A percentile compares a stretch with the other conserved stretches of the same genome.
phyloP scores from a whole-genome alignment of 2,329 filamentous ascomycete genomes.

The Stagonosporopsis vannaccii region DNA sequence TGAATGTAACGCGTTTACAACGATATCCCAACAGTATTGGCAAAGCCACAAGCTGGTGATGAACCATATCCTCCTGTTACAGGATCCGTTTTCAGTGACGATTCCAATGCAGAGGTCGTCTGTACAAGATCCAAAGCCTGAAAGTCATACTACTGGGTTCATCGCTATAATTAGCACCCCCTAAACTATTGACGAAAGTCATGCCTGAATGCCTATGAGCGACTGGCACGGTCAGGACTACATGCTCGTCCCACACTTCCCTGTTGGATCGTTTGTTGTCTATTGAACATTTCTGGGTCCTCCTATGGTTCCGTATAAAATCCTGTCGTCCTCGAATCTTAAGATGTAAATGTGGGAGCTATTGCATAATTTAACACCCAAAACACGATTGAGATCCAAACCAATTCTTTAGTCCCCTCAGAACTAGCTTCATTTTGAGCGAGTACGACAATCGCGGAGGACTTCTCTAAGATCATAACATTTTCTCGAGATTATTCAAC shows the following conservation, averaged over 20 bases:
- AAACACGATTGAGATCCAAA: too few species aligned
- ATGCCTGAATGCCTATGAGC: background rate
- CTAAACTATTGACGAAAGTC: background rate
- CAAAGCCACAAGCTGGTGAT: background rate
- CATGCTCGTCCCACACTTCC: background rate
- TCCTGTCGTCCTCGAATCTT: too few species aligned
- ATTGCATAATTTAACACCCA: too few species aligned
- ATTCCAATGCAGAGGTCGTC: background rate
- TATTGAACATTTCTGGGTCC: background rate
- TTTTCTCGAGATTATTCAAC: background rate
- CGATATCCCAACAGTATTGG: constrained; percentile 3
- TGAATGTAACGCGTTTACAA: background rate
- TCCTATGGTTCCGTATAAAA: too few species aligned
- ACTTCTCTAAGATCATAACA: background rate
- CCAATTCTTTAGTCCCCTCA: too few species aligned
- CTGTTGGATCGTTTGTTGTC: background rate
- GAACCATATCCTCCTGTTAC: background rate
- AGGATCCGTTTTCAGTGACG: background rate
- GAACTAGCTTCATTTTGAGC: too few species aligned
- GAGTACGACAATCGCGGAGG: too few species aligned
- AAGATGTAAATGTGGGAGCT: too few species aligned
- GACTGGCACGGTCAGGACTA: background rate
- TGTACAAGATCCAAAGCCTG: too few species aligned
- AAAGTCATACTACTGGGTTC: background rate
- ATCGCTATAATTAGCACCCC: background rate